These are phyloP conservation scores for Triticum dicoccoides DNA, from an alignment of 176 grass and related monocot genomes.

Conservation along the genomic window DNA sequence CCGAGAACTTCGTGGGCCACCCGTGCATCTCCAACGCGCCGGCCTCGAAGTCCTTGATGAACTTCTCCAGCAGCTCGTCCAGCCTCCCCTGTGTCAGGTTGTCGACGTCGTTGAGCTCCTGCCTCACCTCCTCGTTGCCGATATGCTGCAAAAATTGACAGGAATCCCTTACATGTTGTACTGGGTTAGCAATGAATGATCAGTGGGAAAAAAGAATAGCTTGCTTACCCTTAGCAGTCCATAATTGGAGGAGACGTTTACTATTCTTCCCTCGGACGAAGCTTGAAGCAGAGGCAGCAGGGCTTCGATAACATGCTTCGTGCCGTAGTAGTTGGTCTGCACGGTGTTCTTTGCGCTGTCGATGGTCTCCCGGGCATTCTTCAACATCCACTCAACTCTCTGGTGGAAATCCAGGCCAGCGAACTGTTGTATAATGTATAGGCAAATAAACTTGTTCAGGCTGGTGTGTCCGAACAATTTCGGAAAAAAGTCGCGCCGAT, in stretches of 20 bases:
- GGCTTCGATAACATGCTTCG: neutral
- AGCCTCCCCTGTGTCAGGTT: conserved; percentile 40
- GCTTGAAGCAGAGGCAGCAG: neutral
- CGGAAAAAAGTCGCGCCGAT: neutral
- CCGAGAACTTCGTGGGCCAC: conserved; percentile 42
- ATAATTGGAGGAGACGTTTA: neutral
- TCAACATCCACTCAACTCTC: neutral
- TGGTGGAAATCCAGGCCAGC: neutral
- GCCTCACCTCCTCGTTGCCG: conserved; percentile 34
- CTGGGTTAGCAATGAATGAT: neutral
- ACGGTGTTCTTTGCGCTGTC: neutral
- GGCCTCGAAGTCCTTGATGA: conserved; percentile 58
- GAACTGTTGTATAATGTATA: neutral
- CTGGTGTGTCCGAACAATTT: neutral
- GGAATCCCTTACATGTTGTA: neutral
- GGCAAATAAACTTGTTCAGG: neutral
- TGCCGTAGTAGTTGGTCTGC: neutral
- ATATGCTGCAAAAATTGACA: conserved; percentile 8
- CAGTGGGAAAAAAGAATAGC: neutral
- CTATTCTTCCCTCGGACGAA: neutral
- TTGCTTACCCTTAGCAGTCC: neutral
- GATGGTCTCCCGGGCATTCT: neutral
- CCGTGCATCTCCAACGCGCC: conserved; percentile 25
- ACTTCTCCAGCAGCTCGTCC: conserved; percentile 39
- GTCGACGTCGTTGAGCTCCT: conserved; percentile 41